Base-by-base conservation (phyloP, 352 stramenopile species). In the Pseudoperonospora humuli region DNA sequence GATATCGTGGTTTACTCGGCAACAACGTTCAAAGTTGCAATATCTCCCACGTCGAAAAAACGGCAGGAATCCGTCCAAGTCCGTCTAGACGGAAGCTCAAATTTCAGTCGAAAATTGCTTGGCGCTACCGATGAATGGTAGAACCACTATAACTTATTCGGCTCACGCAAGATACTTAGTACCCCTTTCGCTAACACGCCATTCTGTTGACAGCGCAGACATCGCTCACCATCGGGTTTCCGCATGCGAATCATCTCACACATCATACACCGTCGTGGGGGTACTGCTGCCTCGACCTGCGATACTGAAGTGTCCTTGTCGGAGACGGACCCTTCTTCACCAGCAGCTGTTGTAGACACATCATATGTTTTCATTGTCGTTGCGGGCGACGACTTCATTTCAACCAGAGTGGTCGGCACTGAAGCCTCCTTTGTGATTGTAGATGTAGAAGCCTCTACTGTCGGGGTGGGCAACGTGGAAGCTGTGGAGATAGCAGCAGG, bases 221-320 rank as follows among this genome's bases (percentile, higher is more conserved):
- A 72, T 27, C 54, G 50, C 18, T 62, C 62, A 26, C 46, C 57
- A 44, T 63, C 50, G 7, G 62, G 62, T 27, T 72, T 72, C 26
- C 57, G 59, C 47, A 72, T 57, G 21, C 57, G 57, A 53, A 72
- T 72, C 54, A 72, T 68, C 24, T 64, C 57, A 29, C 62, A 72
- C 49, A 72, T 68, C 51, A 68, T 68, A 19, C 58, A 68, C 34
- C 54, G 41, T 20, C 53, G 46, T 37, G 14, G 10, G 44, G 38
- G 37, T n/a, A 50, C 14, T 34, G 39, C 15, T 43, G 24, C 24
- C 13, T 50, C 36, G 1, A 26, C 13, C 18, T 53, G 45, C 2
- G 19, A 14, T 21, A 19, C 14, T 32, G 31, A 10, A n/a, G 6
- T 45, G n/a, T 18, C 34, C 23, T 44, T 49, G 15, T 34, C 34